These are phyloP conservation scores for Xanthoparmelia taractica DNA, from an alignment of 495 filamentous ascomycete species.

Conservation along the genomic window DNA sequence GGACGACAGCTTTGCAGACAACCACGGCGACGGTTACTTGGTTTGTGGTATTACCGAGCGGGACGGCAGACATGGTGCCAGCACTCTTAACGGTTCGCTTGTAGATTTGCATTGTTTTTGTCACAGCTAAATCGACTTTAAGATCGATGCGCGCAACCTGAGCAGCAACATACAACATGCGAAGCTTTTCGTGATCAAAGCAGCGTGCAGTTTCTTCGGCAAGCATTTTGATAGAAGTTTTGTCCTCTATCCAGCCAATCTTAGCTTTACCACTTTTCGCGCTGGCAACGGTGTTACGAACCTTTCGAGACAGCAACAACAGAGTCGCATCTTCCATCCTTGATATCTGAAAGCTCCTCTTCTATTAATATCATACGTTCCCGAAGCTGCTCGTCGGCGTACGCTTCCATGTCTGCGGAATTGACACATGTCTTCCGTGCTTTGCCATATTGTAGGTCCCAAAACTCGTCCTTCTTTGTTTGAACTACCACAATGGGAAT, in stretches of 20 bases:
- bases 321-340: slow-evolving; percentile 24
- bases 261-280: not conserved
- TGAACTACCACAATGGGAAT: slow-evolving; percentile 27
- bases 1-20: slow-evolving; percentile 11
- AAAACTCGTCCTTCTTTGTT: slow-evolving; percentile 28
- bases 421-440: slow-evolving; percentile 1
- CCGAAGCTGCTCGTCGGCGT: slow-evolving; percentile 17
- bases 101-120: slow-evolving; percentile 24
- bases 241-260: not conserved
- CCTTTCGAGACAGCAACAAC: slow-evolving; percentile 26
- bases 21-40: slow-evolving; percentile 3
- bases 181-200: slow-evolving; percentile 25
- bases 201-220: not conserved
- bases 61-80: slow-evolving; percentile 1
- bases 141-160: slow-evolving; percentile 26
- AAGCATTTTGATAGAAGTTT: not conserved
- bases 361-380: slow-evolving; percentile 24
- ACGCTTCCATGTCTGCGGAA: not conserved
- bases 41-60: slow-evolving; percentile 1
- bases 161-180: slow-evolving; percentile 25
- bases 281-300: slow-evolving; percentile 14
- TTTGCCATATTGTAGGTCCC: slow-evolving; percentile 18
- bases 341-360: slow-evolving; percentile 23
- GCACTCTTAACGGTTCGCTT: slow-evolving; percentile 20
- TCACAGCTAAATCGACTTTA: slow-evolving; percentile 27